Conservation (phyloP, 2,329 filamentous ascomycete species). For the Colletotrichum caudatum region DNA sequence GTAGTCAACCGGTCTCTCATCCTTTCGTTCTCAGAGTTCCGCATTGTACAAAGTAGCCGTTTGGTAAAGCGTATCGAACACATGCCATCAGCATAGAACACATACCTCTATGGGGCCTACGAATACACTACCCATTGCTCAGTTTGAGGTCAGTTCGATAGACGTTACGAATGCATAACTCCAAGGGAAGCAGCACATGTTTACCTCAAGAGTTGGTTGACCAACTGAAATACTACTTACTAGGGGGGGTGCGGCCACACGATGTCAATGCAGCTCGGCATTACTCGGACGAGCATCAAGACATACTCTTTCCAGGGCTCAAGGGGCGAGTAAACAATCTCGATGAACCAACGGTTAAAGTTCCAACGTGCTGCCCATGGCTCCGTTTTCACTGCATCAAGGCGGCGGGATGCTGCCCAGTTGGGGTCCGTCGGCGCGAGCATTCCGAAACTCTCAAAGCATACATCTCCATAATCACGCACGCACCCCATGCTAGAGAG, state of each 20-base stretch:
- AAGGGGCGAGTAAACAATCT: slow-evolving; percentile 45
- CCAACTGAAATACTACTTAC: background rate
- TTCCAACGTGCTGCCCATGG: slow-evolving; percentile 40
- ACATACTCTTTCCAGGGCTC: slow-evolving; percentile 37
- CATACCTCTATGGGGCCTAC: background rate
- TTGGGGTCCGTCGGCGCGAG: slow-evolving; percentile 70
- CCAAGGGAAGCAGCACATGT: too few species aligned
- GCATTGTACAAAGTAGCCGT: background rate
- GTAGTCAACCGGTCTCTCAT: too few species aligned
- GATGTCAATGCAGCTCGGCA: slow-evolving; percentile 39
- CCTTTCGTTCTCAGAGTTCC: background rate
- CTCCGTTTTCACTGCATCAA: background rate
- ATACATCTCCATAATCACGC: slow-evolving; percentile 57
- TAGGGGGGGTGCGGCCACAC: background rate
- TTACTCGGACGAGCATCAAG: slow-evolving; percentile 43
- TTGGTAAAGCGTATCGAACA: background rate
- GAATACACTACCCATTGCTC: background rate
- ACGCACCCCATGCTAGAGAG: slow-evolving; percentile 47
- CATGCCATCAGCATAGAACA: background rate
- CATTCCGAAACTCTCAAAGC: slow-evolving; percentile 69
- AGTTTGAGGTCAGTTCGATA: background rate
- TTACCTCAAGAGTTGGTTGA: background rate
- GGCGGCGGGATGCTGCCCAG: slow-evolving; percentile 71
- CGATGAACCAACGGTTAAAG: slow-evolving; percentile 44
- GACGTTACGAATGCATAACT: background rate